Base-by-base conservation (phyloP, 78 protist genomes). In the Emiliania huxleyi region DNA sequence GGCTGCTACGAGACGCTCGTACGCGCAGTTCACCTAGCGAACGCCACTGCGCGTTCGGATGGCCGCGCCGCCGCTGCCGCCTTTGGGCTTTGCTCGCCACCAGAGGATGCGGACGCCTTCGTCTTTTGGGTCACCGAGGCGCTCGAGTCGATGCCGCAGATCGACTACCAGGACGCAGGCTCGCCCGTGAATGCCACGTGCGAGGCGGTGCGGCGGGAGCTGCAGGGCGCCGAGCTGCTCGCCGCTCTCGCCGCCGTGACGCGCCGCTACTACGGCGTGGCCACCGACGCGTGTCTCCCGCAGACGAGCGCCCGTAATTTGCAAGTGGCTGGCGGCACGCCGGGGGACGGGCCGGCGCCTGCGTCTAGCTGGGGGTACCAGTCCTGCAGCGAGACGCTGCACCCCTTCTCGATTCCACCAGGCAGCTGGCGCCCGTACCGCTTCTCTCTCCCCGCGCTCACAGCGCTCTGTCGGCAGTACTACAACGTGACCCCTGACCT, bases 291-390 rank as follows among this genome's bases (percentile, higher is more conserved):
- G n/a, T n/a, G n/a, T n/a, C n/a, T n/a, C n/a, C n/a, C n/a, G n/a
- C n/a, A n/a, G n/a, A n/a, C n/a, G n/a, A n/a, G n/a, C n/a, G n/a
- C n/a, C n/a, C n/a, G n/a, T n/a, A n/a, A n/a, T n/a, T n/a, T n/a
- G n/a, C n/a, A n/a, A n/a, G n/a, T n/a, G n/a, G n/a, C n/a, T n/a
- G n/a, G n/a, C n/a, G n/a, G n/a, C n/a, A n/a, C n/a, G n/a, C n/a
- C n/a, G n/a, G n/a, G n/a, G n/a, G n/a, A n/a, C n/a, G n/a, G n/a
- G n/a, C n/a, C n/a, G n/a, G n/a, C n/a, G n/a, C n/a, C n/a, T n/a
- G n/a, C n/a, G n/a, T n/a, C n/a, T n/a, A n/a, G n/a, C 26, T 84
- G 89, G 89, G 89, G 89, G 23, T 84, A 46, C 71, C 89, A 84
- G 89, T 40, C 52, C 33, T 84, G 89, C 89, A 84, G 48, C 35